Evolutionary conservation across 257 asterid species (phyloP).

Genomic region (Ajuga chamaepitys): DNA sequence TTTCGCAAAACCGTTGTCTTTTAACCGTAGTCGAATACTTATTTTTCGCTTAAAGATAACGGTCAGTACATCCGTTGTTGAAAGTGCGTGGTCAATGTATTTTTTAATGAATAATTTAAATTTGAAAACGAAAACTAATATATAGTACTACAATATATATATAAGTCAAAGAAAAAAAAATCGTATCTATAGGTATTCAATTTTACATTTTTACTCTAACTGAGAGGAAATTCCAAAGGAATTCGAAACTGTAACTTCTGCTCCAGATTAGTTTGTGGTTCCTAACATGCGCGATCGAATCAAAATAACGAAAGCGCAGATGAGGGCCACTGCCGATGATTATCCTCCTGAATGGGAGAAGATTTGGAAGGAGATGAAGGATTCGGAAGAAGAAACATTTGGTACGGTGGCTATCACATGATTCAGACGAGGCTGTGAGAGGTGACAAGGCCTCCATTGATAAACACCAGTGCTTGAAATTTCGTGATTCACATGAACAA

Average conservation of each 20-base stretch:
- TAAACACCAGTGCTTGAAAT: constrained; percentile 25
- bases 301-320: constrained; percentile 34
- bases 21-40: too few species aligned
- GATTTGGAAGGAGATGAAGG: not conserved
- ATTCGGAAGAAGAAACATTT: constrained; percentile 27
- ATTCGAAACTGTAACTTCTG: constrained; percentile 14
- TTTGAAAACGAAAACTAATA: too few species aligned
- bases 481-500: constrained; percentile 28
- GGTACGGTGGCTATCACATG: constrained; percentile 37
- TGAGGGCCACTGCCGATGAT: not conserved
- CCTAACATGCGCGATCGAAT: constrained; percentile 41
- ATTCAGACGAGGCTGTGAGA: constrained; percentile 30
- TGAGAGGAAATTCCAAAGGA: not conserved
- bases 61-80: too few species aligned
- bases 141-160: too few species aligned
- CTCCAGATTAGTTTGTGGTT: constrained; percentile 28
- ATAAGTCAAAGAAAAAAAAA: too few species aligned
- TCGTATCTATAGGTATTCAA: too few species aligned
- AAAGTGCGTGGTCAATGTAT: too few species aligned
- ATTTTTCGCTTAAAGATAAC: too few species aligned
- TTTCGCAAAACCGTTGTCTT: too few species aligned
- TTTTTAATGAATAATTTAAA: too few species aligned
- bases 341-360: not conserved
- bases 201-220: too few species aligned
- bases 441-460: constrained; percentile 26